phyloP scores from a whole-genome alignment of 805 yeast genomes.

The Saccharomycopsis fibuligera region DNA sequence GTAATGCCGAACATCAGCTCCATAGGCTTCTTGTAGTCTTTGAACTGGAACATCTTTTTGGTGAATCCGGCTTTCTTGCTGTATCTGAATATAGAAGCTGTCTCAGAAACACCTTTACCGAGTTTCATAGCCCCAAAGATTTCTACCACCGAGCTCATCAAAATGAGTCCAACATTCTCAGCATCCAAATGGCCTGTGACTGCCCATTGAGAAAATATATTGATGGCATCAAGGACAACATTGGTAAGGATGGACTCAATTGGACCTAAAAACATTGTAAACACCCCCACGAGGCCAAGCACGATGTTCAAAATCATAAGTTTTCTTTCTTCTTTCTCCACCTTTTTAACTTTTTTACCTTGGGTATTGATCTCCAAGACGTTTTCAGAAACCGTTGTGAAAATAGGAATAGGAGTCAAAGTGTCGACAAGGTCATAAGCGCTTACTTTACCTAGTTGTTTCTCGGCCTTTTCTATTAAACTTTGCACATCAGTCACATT shows the following conservation, averaged over 20 bases:
- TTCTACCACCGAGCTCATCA: neutral
- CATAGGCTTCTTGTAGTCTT: too few species aligned
- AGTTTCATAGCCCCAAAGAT: neutral
- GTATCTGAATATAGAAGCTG: neutral
- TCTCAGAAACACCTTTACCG: neutral
- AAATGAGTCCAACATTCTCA: too few species aligned
- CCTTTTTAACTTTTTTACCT: slow-evolving; percentile 4
- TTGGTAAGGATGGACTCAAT: slow-evolving; percentile 2
- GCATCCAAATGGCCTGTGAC: too few species aligned
- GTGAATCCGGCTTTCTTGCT: neutral
- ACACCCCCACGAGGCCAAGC: slow-evolving; percentile 12
- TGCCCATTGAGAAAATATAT: too few species aligned
- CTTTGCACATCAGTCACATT: slow-evolving; percentile 12
- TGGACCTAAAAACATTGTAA: slow-evolving; percentile 11
- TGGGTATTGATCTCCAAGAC: slow-evolving; percentile 11
- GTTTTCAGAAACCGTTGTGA: slow-evolving; percentile 1
- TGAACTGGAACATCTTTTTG: neutral
- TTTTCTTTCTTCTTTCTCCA: slow-evolving; percentile 9
- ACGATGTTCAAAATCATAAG: slow-evolving; percentile 15
- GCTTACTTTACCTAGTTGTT: slow-evolving; percentile 3
- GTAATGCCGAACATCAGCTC: too few species aligned
- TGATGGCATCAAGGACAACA: neutral
- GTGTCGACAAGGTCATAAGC: slow-evolving; percentile 14
- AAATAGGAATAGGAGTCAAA: slow-evolving; percentile 11
- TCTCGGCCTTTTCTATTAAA: slow-evolving; percentile 9